These are phyloP conservation scores for Thraustochytrium striatum DNA, from an alignment of 352 stramenopile species.

Conservation along the genomic window DNA sequence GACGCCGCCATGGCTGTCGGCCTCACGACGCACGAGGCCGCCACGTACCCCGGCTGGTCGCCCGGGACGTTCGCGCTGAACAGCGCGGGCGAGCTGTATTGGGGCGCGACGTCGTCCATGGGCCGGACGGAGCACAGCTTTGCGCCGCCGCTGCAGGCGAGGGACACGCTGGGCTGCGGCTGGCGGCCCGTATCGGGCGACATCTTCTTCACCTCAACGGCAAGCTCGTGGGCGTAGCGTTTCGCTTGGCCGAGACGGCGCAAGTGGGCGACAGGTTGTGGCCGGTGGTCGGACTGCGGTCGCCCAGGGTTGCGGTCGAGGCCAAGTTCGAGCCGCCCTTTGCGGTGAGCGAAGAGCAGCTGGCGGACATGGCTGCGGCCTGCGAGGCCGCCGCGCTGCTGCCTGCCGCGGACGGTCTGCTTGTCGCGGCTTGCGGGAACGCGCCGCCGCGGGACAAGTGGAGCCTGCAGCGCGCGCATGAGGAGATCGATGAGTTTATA, in stretches of 20 bases:
- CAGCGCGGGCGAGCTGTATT: background rate
- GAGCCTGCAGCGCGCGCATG: background rate
- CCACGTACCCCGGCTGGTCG: constrained; percentile 32
- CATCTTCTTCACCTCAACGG: constrained; percentile 40
- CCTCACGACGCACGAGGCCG: background rate
- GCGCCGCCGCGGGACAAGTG: background rate
- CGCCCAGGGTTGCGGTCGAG: background rate
- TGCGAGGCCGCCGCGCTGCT: background rate
- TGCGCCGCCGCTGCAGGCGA: background rate
- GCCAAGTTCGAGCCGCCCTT: constrained; percentile 14
- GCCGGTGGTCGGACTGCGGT: constrained; percentile 10
- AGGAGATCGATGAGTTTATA: background rate
- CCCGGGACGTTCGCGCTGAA: constrained; percentile 18
- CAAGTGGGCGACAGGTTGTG: background rate
- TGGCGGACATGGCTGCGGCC: too few species aligned
- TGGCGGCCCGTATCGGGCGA: constrained; percentile 21
- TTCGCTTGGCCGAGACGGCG: background rate
- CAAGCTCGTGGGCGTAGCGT: constrained; percentile 8
- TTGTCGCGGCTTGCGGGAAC: background rate
- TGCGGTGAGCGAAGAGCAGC: background rate
- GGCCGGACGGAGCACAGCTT: background rate
- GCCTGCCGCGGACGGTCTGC: background rate
- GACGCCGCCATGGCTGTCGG: background rate
- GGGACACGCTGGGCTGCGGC: constrained; percentile 20
- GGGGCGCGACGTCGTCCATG: constrained; percentile 6